These are phyloP conservation scores for Penicillium silybi DNA, from an alignment of 495 filamentous ascomycete species.

Conservation along the genomic window DNA sequence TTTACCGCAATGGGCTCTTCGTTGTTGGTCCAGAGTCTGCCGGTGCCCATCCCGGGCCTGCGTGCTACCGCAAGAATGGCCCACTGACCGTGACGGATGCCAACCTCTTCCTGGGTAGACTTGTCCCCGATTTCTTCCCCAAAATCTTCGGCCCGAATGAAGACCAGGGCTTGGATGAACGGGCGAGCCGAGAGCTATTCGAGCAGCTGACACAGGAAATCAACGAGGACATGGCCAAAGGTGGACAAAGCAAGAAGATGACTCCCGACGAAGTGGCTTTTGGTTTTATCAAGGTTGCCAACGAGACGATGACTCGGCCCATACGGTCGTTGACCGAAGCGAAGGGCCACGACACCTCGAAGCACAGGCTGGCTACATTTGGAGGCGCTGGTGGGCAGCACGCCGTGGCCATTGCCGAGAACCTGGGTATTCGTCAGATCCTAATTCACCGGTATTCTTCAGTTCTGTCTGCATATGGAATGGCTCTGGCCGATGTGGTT, in stretches of 20 bases:
- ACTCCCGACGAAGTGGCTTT: slow-evolving; percentile 79
- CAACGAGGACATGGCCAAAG: slow-evolving; percentile 46
- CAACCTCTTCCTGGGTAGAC: slow-evolving; percentile 76
- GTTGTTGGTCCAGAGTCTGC: slow-evolving; percentile 91
- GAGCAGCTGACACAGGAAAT: slow-evolving; percentile 68
- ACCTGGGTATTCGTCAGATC: slow-evolving; percentile 81
- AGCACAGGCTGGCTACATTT: slow-evolving; percentile 86
- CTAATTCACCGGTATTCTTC: slow-evolving; percentile 91
- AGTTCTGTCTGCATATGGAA: slow-evolving; percentile 92
- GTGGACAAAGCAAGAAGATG: slow-evolving; percentile 59
- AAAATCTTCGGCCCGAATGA: slow-evolving; percentile 89
- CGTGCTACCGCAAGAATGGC: slow-evolving; percentile 87
- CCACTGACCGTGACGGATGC: slow-evolving; percentile 90
- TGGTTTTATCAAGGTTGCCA: slow-evolving; percentile 67
- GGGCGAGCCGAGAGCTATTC: slow-evolving; percentile 66
- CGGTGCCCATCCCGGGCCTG: slow-evolving; percentile 83
- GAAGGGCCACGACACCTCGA: slow-evolving; percentile 86
- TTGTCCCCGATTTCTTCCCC: slow-evolving; percentile 91
- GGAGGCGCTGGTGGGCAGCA: slow-evolving; percentile 96
- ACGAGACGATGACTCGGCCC: slow-evolving; percentile 92
- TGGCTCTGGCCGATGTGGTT: slow-evolving; percentile 94
- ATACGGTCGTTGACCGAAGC: slow-evolving; percentile 92
- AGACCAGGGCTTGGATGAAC: slow-evolving; percentile 70
- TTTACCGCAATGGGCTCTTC: slow-evolving; percentile 82
- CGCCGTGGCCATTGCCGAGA: slow-evolving; percentile 90